phyloP scores from a whole-genome alignment of 805 yeast species.

The Candida suzukii region DNA sequence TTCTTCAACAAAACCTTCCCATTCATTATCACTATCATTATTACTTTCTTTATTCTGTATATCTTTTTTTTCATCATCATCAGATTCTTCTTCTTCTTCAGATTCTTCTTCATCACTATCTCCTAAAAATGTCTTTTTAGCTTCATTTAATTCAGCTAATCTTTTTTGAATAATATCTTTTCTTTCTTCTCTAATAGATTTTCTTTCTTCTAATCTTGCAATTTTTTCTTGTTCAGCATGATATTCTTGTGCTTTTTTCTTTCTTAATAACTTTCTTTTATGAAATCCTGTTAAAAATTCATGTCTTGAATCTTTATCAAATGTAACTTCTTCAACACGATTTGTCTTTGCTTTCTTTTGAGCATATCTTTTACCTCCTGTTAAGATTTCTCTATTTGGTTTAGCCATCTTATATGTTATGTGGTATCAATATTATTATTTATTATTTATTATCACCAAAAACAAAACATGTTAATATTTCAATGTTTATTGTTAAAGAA shows the following conservation, averaged over 20 bases:
- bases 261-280: slow-evolving; percentile 83
- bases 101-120: slow-evolving; percentile 22
- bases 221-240: slow-evolving; percentile 72
- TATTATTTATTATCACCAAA: no score
- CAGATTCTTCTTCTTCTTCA: slow-evolving; percentile 15
- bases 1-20: slow-evolving; percentile 32
- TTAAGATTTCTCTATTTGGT: slow-evolving; percentile 75
- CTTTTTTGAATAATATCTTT: slow-evolving; percentile 59
- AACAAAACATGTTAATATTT: no score
- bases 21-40: no score
- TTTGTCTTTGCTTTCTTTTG: slow-evolving; percentile 57
- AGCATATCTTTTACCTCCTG: slow-evolving; percentile 79
- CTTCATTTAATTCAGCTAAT: slow-evolving; percentile 48
- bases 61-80: slow-evolving; percentile 15
- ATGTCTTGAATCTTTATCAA: slow-evolving; percentile 70
- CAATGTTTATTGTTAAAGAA: no score
- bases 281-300: slow-evolving; percentile 94
- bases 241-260: slow-evolving; percentile 75
- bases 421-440: no score
- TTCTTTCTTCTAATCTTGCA: slow-evolving; percentile 70
- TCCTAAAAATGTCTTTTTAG: slow-evolving; percentile 21
- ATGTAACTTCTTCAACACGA: slow-evolving; percentile 77
- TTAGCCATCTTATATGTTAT: slow-evolving; percentile 19
- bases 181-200: slow-evolving; percentile 62
- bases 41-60: no score